Evolutionary conservation across 2,329 filamentous ascomycete species (phyloP), one percentile per base, ranked within the genome.

Genomic region (Penicillium brevicompactum): DNA sequence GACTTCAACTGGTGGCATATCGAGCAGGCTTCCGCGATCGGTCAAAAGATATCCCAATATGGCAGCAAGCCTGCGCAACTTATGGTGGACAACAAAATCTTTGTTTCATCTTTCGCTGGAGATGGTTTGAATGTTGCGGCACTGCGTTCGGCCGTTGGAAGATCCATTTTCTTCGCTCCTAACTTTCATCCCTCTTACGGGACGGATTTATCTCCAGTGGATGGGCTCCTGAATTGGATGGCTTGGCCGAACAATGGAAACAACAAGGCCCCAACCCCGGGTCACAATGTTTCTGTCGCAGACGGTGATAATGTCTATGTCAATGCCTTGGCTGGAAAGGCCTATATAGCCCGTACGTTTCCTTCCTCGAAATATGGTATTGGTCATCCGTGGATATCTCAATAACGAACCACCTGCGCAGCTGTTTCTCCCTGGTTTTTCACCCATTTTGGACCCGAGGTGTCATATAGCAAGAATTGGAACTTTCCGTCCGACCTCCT

Each of bases 51-150:
- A 51, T 73, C 74, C 9, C 70, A 78, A 55, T 84, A 82, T 54
- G 76, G 69, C 2, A 67, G 64, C 21, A 67, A 68, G 2, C 68
- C 77, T 0, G 80, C 76, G 2, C 80, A 84, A 63, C 76, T 83
- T 37, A 72, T 71, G 49, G 76, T 82, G 31, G 76, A 82, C 37
- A 70, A 71, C 50, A 78, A 80, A 56, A 70, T 79, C 4, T 80
- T 84, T 53, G 82, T 78, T 2, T 84, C 82, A 0, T 83, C 81
- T 0, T 84, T 84, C 59, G 75, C 74, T 2, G 79, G 80, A 1
- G 76, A 81, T 46, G 76, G 76, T 0, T 65, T 82, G 1, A 74
- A 82, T 55, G 73, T 78, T 6, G 66, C 66, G 4, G 70, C 72
- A 3, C 67, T 82, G 49, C 68, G 74, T 18, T 61, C 70, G 1